Conservation (phyloP, 106 monocot species). For the Acorus calamus region DNA sequence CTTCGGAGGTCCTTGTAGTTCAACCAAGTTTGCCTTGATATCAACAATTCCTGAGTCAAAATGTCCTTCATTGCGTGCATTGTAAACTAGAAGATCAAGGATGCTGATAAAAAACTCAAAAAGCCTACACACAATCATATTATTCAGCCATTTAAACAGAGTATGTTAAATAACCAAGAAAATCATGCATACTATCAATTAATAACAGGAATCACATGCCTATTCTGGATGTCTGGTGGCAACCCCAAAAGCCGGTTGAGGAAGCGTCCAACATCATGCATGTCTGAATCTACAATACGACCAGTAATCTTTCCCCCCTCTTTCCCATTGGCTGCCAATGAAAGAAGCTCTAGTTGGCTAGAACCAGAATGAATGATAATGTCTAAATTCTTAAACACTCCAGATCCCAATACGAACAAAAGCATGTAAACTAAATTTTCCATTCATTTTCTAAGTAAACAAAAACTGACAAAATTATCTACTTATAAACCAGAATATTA, state of each 20-base stretch:
- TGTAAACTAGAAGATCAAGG: slow-evolving; percentile 69
- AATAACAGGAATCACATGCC: slow-evolving; percentile 17
- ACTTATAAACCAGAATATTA: too few relatives aligned
- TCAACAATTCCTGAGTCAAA: slow-evolving; percentile 97
- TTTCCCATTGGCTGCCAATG: slow-evolving; percentile 37
- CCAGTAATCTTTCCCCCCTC: slow-evolving; percentile 66
- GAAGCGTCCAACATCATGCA: slow-evolving; percentile 99
- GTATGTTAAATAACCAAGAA: not conserved
- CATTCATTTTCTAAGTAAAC: too few relatives aligned
- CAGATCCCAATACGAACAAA: too few relatives aligned
- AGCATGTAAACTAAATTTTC: too few relatives aligned
- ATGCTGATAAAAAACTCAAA: slow-evolving; percentile 84
- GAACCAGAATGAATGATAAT: too few relatives aligned
- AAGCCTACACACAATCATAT: slow-evolving; percentile 35
- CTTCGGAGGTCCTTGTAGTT: slow-evolving; percentile 69
- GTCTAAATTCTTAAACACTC: too few relatives aligned
- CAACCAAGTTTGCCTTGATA: slow-evolving; percentile 69
- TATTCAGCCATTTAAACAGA: too few relatives aligned
- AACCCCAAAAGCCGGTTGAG: slow-evolving; percentile 89
- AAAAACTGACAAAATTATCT: too few relatives aligned
- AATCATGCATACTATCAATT: slow-evolving; percentile 1
- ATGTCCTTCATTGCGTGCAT: slow-evolving; percentile 88
- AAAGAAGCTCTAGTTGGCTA: too few relatives aligned
- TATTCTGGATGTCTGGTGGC: slow-evolving; percentile 90
- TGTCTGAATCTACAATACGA: slow-evolving; percentile 90